Percentiles rank a stretch among this genome's conserved stretches.
Conservation (phyloP, 2,329 filamentous ascomycete species). For the Rhynchosporium secalis region DNA sequence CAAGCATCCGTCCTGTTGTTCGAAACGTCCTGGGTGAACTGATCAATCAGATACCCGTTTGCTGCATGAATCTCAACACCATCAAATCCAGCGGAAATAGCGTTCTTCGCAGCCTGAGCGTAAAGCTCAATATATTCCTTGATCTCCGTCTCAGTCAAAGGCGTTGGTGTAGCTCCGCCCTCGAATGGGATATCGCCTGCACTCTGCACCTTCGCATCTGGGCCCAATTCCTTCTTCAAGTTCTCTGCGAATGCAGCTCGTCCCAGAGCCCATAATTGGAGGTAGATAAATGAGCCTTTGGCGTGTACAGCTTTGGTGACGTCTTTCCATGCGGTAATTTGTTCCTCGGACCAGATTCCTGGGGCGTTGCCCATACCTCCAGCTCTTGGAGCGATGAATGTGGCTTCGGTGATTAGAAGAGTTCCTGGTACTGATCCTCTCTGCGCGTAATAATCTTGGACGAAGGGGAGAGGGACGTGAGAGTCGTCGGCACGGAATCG, state of each 20-base stretch:
- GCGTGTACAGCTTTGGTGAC: slow-evolving; percentile 60
- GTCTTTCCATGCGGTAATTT: slow-evolving; percentile 57
- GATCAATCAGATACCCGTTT: slow-evolving; percentile 40
- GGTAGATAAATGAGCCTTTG: slow-evolving; percentile 57
- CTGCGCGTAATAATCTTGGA: slow-evolving; percentile 55
- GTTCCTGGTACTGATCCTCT: slow-evolving; percentile 52
- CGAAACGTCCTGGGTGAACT: slow-evolving; percentile 42
- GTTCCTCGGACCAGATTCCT: slow-evolving; percentile 54
- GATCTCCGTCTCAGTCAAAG: slow-evolving; percentile 44
- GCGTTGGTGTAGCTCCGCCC: slow-evolving; percentile 31
- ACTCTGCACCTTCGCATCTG: slow-evolving; percentile 25
- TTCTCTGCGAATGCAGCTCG: slow-evolving; percentile 40
- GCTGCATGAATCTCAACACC: slow-evolving; percentile 47
- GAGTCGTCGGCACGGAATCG: slow-evolving; percentile 50
- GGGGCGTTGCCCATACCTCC: slow-evolving; percentile 53
- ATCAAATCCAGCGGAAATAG: slow-evolving; percentile 56
- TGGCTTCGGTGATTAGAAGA: slow-evolving; percentile 57
- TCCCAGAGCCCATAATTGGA: slow-evolving; percentile 62
- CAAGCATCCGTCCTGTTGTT: slow-evolving; percentile 58
- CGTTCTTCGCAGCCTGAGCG: slow-evolving; percentile 42
- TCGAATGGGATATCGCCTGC: slow-evolving; percentile 32
- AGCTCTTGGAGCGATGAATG: slow-evolving; percentile 48
- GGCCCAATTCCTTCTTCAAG: slow-evolving; percentile 32
- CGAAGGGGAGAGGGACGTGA: slow-evolving; percentile 48
- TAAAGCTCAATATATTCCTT: slow-evolving; percentile 42